Evolutionary conservation across 345 rosid genomes (phyloP), one percentile per base, ranked within the genome.

Genomic region (Syzygium aqueum): DNA sequence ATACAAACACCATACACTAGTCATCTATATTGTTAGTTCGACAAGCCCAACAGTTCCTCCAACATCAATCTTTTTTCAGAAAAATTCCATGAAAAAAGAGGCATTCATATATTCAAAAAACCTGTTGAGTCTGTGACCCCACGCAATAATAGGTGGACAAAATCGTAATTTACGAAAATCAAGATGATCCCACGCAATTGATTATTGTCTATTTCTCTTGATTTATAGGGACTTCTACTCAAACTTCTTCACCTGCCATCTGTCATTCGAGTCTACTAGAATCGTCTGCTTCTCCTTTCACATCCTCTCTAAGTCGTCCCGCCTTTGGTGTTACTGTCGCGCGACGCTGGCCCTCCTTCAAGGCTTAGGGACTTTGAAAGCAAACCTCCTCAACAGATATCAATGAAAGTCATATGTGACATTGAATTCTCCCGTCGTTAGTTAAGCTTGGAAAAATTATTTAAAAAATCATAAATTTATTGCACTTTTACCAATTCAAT

Each of bases 211-310:
- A n/a, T 61, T 61, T 61, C 19, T 6, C 73, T 61, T n/a, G 33
- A n/a, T 61, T 61, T 61, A 8, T 12, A n/a, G 8, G n/a, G 67
- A n/a, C 2, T 61, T 17, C 16, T 3, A 6, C 1, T 12, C 8
- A 9, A 61, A 6, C 13, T n/a, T 61, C 28, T 6, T 61, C 9
- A 2, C 73, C 8, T n/a, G 2, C 17, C 73, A 61, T 19, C 8
- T 1, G 7, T 3, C 73, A 61, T 61, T n/a, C 33, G 5, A 61
- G 19, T 13, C 4, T 27, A 6, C 3, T 12, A n/a, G 17, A 61
- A 61, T 61, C 2, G 8, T 7, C 2, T 0, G 0, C 9, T 61
- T 17, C 33, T 61, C 0, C 33, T n/a, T 27, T n/a, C 1, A 6
- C 8, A 7, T 3, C 33, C 33, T 61, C n/a, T 13, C 17, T 13